These are phyloP conservation scores for Fusarium subtropicale DNA, from an alignment of 2,329 filamentous ascomycete species.

Conservation along the genomic window DNA sequence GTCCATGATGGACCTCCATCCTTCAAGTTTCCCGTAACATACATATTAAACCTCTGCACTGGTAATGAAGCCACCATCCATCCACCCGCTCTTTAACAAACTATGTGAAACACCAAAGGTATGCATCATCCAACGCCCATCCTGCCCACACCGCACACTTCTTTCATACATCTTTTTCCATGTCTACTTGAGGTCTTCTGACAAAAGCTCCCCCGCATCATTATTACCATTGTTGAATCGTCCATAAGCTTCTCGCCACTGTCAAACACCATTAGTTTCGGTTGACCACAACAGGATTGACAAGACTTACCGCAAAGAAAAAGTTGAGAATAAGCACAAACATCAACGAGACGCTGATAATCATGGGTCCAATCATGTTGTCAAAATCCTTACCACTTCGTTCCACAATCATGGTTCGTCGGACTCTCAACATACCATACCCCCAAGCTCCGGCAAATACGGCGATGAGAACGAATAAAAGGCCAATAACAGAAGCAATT, in stretches of 20 bases:
- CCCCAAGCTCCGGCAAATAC: slow-evolving; percentile 89
- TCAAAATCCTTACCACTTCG: slow-evolving; percentile 95
- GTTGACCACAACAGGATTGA: neutral
- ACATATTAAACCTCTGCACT: neutral
- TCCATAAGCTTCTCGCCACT: slow-evolving; percentile 52
- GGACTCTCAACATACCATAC: slow-evolving; percentile 81
- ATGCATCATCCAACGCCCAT: slow-evolving; percentile 37
- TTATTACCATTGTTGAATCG: slow-evolving; percentile 41
- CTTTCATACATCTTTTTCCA: neutral
- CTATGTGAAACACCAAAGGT: slow-evolving; percentile 24
- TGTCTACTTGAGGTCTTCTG: slow-evolving; percentile 50
- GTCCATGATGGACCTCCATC: neutral
- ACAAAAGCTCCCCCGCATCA: slow-evolving; percentile 23
- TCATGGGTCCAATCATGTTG: slow-evolving; percentile 83
- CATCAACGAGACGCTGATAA: slow-evolving; percentile 83
- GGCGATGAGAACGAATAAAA: slow-evolving; percentile 84
- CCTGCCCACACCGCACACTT: slow-evolving; percentile 19
- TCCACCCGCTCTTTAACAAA: neutral
- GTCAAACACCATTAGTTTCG: slow-evolving; percentile 24
- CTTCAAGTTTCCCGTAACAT: neutral
- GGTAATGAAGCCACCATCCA: neutral
- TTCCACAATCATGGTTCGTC: slow-evolving; percentile 82
- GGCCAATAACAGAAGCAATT: slow-evolving; percentile 82
- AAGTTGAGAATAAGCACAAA: slow-evolving; percentile 88
- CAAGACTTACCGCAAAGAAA: slow-evolving; percentile 76